These are phyloP conservation scores for Scleroderma citrinum DNA, from an alignment of 768 basidiomycete genomes.

Conservation along the genomic window DNA sequence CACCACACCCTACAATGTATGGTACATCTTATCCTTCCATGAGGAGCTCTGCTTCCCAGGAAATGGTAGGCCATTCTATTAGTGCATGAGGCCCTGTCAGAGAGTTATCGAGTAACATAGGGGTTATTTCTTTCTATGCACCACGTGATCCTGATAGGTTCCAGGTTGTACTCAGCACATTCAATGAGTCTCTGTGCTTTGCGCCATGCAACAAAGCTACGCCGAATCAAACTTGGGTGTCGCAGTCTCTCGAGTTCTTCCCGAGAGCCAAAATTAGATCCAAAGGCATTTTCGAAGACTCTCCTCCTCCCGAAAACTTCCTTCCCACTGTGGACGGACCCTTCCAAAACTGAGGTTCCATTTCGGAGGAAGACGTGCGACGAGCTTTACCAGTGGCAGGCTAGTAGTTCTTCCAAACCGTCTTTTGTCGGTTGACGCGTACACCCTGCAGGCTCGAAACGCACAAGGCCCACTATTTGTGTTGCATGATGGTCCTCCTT, in stretches of 20 bases:
- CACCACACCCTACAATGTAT: too few relatives aligned
- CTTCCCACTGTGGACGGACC: constrained; percentile 70
- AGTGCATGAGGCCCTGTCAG: too few relatives aligned
- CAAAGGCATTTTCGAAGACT: constrained; percentile 49
- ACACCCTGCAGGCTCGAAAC: constrained; percentile 50
- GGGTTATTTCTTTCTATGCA: too few relatives aligned
- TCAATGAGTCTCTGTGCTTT: constrained; percentile 1
- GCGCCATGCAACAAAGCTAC: constrained; percentile 12
- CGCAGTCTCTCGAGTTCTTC: constrained; percentile 12
- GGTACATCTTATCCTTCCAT: too few relatives aligned
- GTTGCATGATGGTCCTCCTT: constrained; percentile 94
- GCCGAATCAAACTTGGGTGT: constrained; percentile 6
- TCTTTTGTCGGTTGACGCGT: not conserved
- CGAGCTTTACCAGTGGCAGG: constrained; percentile 76
- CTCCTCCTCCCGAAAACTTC: constrained; percentile 76
- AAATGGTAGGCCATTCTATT: too few relatives aligned
- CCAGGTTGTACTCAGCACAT: not conserved
- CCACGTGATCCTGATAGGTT: too few relatives aligned
- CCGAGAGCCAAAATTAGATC: constrained; percentile 7
- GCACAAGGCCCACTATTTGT: constrained; percentile 68
- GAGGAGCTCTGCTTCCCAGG: too few relatives aligned
- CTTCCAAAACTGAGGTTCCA: constrained; percentile 51
- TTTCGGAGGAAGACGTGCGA: constrained; percentile 63
- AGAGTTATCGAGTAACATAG: too few relatives aligned
- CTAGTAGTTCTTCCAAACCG: constrained; percentile 14